A percentile compares a stretch with the other conserved stretches of the same genome.
These are phyloP conservation scores for Fusarium oxysporum DNA, from an alignment of 2,329 filamentous ascomycete species.

Conservation along the genomic window DNA sequence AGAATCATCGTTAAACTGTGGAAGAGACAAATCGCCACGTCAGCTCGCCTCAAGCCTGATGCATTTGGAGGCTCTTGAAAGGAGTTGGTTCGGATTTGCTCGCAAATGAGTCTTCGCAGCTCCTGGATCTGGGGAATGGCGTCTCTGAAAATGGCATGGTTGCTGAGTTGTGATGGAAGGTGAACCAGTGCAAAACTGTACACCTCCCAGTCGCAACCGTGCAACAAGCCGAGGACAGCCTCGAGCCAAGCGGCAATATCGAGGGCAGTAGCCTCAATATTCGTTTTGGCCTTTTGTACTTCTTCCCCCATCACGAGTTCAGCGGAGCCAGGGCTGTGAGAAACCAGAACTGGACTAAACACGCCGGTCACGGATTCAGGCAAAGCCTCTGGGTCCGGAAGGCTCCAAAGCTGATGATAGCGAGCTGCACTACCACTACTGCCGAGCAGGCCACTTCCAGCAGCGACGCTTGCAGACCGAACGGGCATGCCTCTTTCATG, in stretches of 20 bases:
- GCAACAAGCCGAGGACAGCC: conserved; percentile 77
- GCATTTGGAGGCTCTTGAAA: conserved; percentile 84
- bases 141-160: conserved; percentile 84
- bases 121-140: conserved; percentile 80
- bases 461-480: conserved; percentile 56
- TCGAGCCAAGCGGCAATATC: conserved; percentile 80
- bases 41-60: conserved; percentile 85
- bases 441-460: conserved; percentile 48
- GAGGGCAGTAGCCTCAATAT: conserved; percentile 59
- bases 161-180: conserved; percentile 87
- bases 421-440: conserved; percentile 43
- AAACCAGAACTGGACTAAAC: conserved; percentile 65
- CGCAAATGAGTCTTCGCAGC: conserved; percentile 81
- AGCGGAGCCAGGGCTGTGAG: conserved; percentile 47
- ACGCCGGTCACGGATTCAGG: conserved; percentile 59
- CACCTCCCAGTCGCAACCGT: conserved; percentile 87
- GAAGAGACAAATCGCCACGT: conserved; percentile 90
- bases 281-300: conserved; percentile 33
- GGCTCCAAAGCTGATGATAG: conserved; percentile 68
- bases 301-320: conserved; percentile 13
- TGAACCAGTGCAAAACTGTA: conserved; percentile 92
- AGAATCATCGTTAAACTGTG: conserved; percentile 88
- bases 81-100: conserved; percentile 80
- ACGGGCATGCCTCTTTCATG: conserved; percentile 56
- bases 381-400: conserved; percentile 67